These are phyloP conservation scores for Aspergillus quadricinctus DNA, from an alignment of 2,329 filamentous ascomycete genomes.

Conservation along the genomic window DNA sequence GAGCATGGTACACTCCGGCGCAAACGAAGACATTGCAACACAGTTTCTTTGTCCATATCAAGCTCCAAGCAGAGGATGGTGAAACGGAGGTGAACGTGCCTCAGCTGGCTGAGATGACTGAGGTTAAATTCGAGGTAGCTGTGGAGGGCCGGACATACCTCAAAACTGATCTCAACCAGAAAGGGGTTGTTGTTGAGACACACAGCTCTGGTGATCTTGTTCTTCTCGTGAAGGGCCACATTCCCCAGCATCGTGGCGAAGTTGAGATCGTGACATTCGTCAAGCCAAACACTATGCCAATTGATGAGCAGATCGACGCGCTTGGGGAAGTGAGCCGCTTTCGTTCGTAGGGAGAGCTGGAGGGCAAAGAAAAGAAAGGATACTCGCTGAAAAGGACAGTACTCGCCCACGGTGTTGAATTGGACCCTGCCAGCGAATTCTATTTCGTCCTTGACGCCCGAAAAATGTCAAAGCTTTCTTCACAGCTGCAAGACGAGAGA, in stretches of 20 bases:
- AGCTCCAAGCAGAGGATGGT: not conserved
- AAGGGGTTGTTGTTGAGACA: not conserved
- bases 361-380: not conserved
- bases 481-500: not conserved
- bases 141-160: not conserved
- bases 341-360: not conserved
- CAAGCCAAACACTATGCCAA: not conserved
- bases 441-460: conserved; percentile 7
- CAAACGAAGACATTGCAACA: not conserved
- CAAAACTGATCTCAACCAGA: not conserved
- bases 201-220: not conserved
- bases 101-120: not conserved
- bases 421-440: not conserved
- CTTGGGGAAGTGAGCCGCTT: not conserved
- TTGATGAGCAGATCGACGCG: not conserved
- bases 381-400: conserved; percentile 2
- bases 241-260: not conserved
- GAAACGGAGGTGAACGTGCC: not conserved
- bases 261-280: not conserved
- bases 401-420: conserved; percentile 6
- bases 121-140: not conserved
- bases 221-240: not conserved
- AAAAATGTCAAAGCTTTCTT: not conserved
- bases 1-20: not conserved
- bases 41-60: not conserved